phyloP scores from a whole-genome alignment of 441 rosid genomes.

The Erodium trifolium region DNA sequence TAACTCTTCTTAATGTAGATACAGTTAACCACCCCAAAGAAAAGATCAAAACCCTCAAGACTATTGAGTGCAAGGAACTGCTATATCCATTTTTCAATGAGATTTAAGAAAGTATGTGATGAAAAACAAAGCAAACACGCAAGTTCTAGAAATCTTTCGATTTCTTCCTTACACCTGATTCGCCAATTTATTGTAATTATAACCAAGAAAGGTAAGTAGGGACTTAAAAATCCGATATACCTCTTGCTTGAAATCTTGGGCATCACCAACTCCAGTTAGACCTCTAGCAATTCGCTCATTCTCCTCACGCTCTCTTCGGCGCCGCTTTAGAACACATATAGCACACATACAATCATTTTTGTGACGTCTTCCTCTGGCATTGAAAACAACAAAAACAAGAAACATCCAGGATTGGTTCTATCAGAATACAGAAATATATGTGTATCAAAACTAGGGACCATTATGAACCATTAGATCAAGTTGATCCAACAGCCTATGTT shows the following conservation, averaged over 20 bases:
- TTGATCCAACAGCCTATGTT: too few species aligned
- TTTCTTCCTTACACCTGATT: not conserved
- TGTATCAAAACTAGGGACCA: not conserved
- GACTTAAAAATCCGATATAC: slow-evolving; percentile 21
- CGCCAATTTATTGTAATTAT: not conserved
- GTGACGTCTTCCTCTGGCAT: slow-evolving; percentile 72
- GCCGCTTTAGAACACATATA: slow-evolving; percentile 77
- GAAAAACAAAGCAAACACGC: not conserved
- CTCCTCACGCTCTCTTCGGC: slow-evolving; percentile 87
- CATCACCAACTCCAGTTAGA: slow-evolving; percentile 35
- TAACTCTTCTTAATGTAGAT: too few species aligned
- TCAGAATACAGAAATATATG: not conserved
- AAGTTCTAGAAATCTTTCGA: not conserved
- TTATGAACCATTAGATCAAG: too few species aligned
- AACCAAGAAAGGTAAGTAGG: not conserved
- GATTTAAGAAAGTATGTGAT: not conserved
- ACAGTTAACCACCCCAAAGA: too few species aligned
- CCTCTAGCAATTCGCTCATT: slow-evolving; percentile 51
- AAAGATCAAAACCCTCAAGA: not conserved
- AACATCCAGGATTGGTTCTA: not conserved
- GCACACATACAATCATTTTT: slow-evolving; percentile 95
- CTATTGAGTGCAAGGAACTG: not conserved
- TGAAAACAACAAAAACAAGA: slow-evolving; percentile 9
- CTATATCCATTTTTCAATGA: not conserved
- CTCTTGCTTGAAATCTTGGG: slow-evolving; percentile 53